phyloP scores from a whole-genome alignment of 1,284 basidiomycete genomes.

The Papiliotrema flavescens region DNA sequence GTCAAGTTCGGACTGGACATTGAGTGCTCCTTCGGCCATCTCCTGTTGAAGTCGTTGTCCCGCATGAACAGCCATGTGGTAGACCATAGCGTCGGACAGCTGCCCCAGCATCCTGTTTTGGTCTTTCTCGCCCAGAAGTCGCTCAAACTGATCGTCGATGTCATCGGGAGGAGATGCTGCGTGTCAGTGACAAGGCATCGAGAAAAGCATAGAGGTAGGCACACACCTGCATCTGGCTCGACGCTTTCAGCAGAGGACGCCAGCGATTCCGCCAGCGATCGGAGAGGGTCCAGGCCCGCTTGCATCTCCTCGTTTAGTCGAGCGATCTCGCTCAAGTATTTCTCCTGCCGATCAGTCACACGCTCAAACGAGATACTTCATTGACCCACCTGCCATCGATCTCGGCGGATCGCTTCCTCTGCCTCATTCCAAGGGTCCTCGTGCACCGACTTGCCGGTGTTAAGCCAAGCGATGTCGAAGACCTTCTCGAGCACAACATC shows the following conservation, averaged over 20 bases:
- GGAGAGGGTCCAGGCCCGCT: conserved; percentile 25
- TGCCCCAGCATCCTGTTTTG: conserved; percentile 43
- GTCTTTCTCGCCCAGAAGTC: conserved; percentile 32
- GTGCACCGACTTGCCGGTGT: conserved; percentile 55
- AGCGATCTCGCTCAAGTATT: conserved; percentile 31
- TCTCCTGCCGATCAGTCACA: conserved; percentile 22
- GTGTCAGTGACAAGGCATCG: background rate
- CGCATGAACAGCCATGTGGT: conserved; percentile 63
- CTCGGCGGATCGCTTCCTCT: conserved; percentile 62
- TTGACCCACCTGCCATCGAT: conserved; percentile 65
- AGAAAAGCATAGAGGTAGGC: no score
- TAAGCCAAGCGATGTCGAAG: conserved; percentile 46
- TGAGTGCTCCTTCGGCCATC: conserved; percentile 55
- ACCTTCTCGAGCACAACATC: conserved; percentile 71
- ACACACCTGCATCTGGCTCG: conserved; percentile 7
- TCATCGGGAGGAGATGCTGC: conserved; percentile 12
- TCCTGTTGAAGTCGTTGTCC: conserved; percentile 56
- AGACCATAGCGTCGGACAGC: conserved; percentile 54
- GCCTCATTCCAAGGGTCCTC: conserved; percentile 64
- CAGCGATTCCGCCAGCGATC: conserved; percentile 26
- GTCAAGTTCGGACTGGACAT: conserved; percentile 66
- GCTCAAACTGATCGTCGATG: conserved; percentile 37
- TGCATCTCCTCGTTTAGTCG: conserved; percentile 34
- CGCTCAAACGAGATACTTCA: background rate
- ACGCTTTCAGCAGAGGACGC: conserved; percentile 20